A percentile compares a stretch with the other conserved stretches of the same genome.
phyloP scores from a whole-genome alignment of 768 basidiomycete species.

The Tulasnella sp. region DNA sequence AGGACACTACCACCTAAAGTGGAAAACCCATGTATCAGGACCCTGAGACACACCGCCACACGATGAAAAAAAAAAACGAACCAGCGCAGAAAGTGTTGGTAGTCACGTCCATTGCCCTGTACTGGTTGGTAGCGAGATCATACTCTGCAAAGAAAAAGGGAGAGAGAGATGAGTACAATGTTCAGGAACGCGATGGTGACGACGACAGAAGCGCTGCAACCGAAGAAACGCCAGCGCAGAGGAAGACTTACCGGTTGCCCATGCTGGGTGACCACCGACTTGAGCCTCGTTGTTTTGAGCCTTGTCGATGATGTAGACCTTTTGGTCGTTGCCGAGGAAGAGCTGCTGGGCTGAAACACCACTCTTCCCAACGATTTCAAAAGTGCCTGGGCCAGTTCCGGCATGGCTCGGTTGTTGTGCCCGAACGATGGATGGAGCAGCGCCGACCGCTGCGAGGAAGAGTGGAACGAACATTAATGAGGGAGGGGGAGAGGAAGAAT shows the following conservation, averaged over 20 bases:
- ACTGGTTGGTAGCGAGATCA: conserved; percentile 53
- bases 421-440: background rate
- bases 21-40: background rate
- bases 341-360: conserved; percentile 24
- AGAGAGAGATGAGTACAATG: background rate
- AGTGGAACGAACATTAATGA: background rate
- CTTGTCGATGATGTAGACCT: conserved; percentile 22
- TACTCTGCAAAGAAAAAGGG: conserved; percentile 40
- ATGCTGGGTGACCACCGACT: conserved; percentile 23
- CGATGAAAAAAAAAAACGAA: background rate
- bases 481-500: background rate
- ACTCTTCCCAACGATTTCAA: conserved; percentile 22
- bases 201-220: background rate
- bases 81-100: conserved; percentile 80
- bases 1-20: conserved; percentile 60
- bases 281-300: conserved; percentile 21
- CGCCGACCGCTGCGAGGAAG: background rate
- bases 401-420: background rate
- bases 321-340: conserved; percentile 24
- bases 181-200: background rate
- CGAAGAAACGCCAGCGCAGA: background rate
- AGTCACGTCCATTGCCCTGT: conserved; percentile 53
- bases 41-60: background rate
- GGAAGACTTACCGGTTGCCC: conserved; percentile 35
- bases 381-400: conserved; percentile 15